These are phyloP conservation scores for Lactarius quietus DNA, from an alignment of 768 basidiomycete species.

Conservation along the genomic window DNA sequence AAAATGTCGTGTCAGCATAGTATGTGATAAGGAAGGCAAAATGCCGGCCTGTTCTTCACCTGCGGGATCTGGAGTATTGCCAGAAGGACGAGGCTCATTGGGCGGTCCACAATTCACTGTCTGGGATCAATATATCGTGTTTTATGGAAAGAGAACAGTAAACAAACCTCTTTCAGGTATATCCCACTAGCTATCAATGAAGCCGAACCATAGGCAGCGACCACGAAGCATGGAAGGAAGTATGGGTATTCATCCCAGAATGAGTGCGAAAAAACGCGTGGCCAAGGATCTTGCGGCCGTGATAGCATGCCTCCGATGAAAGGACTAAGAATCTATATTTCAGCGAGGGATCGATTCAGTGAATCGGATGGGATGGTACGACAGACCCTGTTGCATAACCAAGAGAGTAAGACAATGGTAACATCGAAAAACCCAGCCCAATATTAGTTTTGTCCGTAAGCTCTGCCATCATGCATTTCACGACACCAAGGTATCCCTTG, in stretches of 20 bases:
- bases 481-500: not conserved
- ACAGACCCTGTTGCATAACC: constrained; percentile 11
- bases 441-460: not conserved
- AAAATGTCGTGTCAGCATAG: too few species aligned
- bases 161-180: constrained; percentile 5
- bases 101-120: not conserved
- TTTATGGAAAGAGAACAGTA: not conserved
- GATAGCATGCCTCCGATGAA: constrained; percentile 27
- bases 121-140: not conserved
- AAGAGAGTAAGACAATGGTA: not conserved
- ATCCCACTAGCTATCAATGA: not conserved
- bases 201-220: not conserved
- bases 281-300: constrained; percentile 26
- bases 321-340: constrained; percentile 13
- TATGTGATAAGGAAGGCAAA: too few species aligned
- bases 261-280: constrained; percentile 15
- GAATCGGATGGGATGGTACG: not conserved
- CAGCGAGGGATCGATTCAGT: too few species aligned
- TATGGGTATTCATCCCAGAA: constrained; percentile 29
- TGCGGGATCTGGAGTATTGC: not conserved
- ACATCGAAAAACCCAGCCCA: not conserved
- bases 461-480: not conserved
- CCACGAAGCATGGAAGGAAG: constrained; percentile 26
- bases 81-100: not conserved
- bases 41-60: not conserved